Base-by-base conservation (phyloP, 2,329 filamentous ascomycete genomes). In the Pseudocercospora fuligena region DNA sequence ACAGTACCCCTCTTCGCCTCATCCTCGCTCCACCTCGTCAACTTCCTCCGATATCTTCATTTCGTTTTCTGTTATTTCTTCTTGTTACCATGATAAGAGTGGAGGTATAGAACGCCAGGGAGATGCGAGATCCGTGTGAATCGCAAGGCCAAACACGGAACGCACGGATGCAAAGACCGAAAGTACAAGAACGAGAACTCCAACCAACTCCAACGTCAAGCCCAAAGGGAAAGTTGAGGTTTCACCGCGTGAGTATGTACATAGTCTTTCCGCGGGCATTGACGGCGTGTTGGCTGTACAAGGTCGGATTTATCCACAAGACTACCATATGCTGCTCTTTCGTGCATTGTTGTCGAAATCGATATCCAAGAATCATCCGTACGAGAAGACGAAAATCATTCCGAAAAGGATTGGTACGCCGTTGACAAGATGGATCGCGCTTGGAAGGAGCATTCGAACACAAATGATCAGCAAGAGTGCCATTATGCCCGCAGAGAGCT, bases 31-130 rank as follows among this genome's bases (percentile, higher is more conserved):
- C 46, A 49, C 21, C 46, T 49, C 46, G 23, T 56, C 51, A 31
- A 27, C 23, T 27, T 31, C 51, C 51, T 56, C 51, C 21, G 11
- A 3, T 25, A 31, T n/a, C 23, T 14, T 31, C 25, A 56, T 56
- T 27, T 31, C 23, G 8, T 33, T 27, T 31, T 56, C 25, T 56
- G 51, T 8, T 27, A 27, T 31, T 56, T 56, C 27, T 31, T 56
- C 8, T 25, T 29, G 16, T 31, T 27, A 21, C 51, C 51, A 19
- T 56, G 27, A 56, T 57, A 56, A 31, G 70, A 72, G 70, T 61
- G 70, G 70, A 72, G 70, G 70, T 72, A 72, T 72, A 70, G 54
- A 72, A 66, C 70, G 70, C 70, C 70, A 53, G 66, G 43, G 61
- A 69, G 67, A 72, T 70, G 69, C 65, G 63, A 36, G 36, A 47